Percentiles rank a stretch among this genome's conserved stretches.
Conservation (phyloP, 257 asterid genomes). For the Gentiana straminea region DNA sequence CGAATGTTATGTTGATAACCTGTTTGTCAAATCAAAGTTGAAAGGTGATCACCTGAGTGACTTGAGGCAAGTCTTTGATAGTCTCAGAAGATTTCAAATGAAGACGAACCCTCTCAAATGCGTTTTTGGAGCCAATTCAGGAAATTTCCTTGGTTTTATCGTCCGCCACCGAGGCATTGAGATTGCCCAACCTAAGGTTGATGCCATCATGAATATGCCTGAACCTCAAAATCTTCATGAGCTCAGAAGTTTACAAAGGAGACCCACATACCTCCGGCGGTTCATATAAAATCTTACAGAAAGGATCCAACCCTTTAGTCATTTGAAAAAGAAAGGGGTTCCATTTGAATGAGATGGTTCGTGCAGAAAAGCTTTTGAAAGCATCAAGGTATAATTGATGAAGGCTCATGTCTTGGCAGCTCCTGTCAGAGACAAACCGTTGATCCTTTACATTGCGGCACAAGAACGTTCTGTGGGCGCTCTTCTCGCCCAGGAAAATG, state of each 20-base stretch:
- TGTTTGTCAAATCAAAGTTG: not conserved
- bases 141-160: not conserved
- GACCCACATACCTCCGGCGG: not conserved
- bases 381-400: not conserved
- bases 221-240: not conserved
- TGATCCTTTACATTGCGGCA: not conserved
- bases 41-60: not conserved
- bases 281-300: not conserved
- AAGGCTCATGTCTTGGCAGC: not conserved
- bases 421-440: not conserved
- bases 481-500: not conserved
- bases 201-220: not conserved
- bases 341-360: not conserved
- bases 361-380: not conserved
- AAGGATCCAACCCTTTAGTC: not conserved
- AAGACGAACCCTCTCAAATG: conserved; percentile 8
- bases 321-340: not conserved
- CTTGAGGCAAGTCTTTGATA: not conserved
- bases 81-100: not conserved
- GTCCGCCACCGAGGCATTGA: not conserved
- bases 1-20: not conserved
- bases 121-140: not conserved
- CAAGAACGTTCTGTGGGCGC: conserved; percentile 1
- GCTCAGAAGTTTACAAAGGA: not conserved
- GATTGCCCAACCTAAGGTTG: not conserved